Percentiles rank a stretch among this genome's conserved stretches.
These are phyloP conservation scores for Sanghuangporus weigelae DNA, from an alignment of 1,284 basidiomycete species.

Conservation along the genomic window DNA sequence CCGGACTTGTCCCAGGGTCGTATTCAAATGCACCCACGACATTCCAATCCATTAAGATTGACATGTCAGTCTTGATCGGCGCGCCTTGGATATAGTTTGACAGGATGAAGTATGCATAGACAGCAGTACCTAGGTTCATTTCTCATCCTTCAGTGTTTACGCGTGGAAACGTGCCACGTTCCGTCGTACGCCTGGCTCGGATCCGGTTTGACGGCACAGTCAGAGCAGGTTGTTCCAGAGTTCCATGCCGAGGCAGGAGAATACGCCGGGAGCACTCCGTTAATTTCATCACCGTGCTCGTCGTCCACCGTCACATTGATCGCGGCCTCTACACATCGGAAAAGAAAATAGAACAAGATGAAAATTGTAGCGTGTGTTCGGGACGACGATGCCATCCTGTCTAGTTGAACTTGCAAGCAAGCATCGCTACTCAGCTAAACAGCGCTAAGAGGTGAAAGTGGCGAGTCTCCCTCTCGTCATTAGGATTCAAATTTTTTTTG, in stretches of 20 bases:
- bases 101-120: constrained; percentile 16
- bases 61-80: neutral
- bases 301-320: constrained; percentile 15
- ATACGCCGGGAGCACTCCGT: constrained; percentile 7
- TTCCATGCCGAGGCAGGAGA: neutral
- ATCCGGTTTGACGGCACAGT: constrained; percentile 17
- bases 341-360: neutral
- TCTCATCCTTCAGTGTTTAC: neutral
- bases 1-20: neutral
- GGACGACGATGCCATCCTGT: neutral
- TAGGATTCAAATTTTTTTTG: neutral
- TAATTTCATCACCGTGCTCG: constrained; percentile 6
- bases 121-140: constrained; percentile 10
- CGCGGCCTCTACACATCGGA: neutral
- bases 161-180: constrained; percentile 21
- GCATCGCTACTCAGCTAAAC: neutral
- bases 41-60: constrained; percentile 11
- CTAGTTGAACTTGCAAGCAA: neutral
- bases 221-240: constrained; percentile 19
- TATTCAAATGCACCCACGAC: constrained; percentile 10
- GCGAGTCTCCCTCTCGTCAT: neutral
- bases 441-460: neutral
- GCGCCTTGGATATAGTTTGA: neutral
- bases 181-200: constrained; percentile 12
- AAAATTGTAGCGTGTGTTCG: neutral